Evolutionary conservation across 345 rosid species (phyloP), one percentile per base, ranked within the genome.

Genomic region (Dipteronia dyeriana): DNA sequence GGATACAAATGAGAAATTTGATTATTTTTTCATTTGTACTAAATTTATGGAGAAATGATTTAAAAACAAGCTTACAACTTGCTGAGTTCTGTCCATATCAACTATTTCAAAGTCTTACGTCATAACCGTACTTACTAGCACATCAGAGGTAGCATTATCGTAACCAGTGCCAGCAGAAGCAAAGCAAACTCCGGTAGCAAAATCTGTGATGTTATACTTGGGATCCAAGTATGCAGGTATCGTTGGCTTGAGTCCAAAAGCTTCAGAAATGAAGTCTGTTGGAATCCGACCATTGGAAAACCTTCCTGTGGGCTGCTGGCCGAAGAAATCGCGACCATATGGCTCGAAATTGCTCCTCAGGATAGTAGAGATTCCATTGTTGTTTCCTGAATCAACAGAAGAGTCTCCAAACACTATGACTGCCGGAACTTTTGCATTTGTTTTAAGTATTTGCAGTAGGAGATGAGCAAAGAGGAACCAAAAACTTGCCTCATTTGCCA

Each of bases 141-240:
- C 92, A 77, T 75, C 62, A 66, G 96, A 79, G 67, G 97, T 94
- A 59, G 90, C 90, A 82, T 91, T 91, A 70, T 94, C 98, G 69
- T 87, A 89, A 74, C 98, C 96, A 8, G 96, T 92, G 78, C 98
- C 97, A 9, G 98, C 95, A 53, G 98, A 94, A 74, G 98, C 98
- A 66, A 94, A 94, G 75, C 90, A 90, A 74, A 94, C 96, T 1
- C 98, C 96, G 0, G 92, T 87, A n/a, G 93, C 89, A 61, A 92
- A 92, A 78, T 94, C 92, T 75, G 78, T 43, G 9, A 94, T 92
- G 77, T 75, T 75, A 76, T 79, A 91, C 3, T 62, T 61, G 2
- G 94, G 94, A 84, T 94, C 96, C 82, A 94, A 70, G 80, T 94
- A 94, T 0, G 98, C 94, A 14, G 98, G 98, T 54, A 94, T 78